Conservation (phyloP, 148 eudicot species). For the Heliosperma pusillum region DNA sequence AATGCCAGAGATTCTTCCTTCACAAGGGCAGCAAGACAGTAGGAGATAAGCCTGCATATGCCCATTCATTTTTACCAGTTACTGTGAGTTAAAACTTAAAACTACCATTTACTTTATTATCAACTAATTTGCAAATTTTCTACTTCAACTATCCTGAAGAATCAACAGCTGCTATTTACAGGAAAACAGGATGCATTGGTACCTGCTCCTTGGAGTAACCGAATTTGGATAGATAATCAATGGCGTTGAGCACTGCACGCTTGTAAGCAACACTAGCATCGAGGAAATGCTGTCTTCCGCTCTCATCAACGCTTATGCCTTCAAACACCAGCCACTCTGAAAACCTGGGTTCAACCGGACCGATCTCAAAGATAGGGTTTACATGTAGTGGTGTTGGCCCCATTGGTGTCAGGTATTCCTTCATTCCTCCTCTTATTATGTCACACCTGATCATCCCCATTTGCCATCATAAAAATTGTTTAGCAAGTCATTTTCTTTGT, state of each 20-base stretch:
- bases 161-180: neutral
- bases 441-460: conserved; percentile 55
- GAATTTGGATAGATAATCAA: conserved; percentile 81
- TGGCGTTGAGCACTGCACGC: conserved; percentile 95
- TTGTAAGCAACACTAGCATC: conserved; percentile 92
- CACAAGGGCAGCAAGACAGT: conserved; percentile 89
- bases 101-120: too few species aligned
- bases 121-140: neutral
- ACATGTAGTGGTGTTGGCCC: conserved; percentile 92
- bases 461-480: neutral
- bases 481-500: neutral
- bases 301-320: conserved; percentile 96
- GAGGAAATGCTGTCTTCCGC: conserved; percentile 88
- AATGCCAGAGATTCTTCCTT: conserved; percentile 93
- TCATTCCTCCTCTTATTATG: conserved; percentile 87
- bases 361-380: conserved; percentile 91
- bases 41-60: conserved; percentile 69
- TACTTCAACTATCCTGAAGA: neutral
- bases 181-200: conserved; percentile 15
- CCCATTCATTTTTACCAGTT: conserved; percentile 14
- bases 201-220: conserved; percentile 98
- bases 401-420: conserved; percentile 96
- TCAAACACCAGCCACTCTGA: conserved; percentile 97
- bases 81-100: conserved; percentile 10
- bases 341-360: conserved; percentile 91